These are phyloP conservation scores for Fusarium sp. DNA, from an alignment of 2,329 filamentous ascomycete genomes.

Conservation along the genomic window DNA sequence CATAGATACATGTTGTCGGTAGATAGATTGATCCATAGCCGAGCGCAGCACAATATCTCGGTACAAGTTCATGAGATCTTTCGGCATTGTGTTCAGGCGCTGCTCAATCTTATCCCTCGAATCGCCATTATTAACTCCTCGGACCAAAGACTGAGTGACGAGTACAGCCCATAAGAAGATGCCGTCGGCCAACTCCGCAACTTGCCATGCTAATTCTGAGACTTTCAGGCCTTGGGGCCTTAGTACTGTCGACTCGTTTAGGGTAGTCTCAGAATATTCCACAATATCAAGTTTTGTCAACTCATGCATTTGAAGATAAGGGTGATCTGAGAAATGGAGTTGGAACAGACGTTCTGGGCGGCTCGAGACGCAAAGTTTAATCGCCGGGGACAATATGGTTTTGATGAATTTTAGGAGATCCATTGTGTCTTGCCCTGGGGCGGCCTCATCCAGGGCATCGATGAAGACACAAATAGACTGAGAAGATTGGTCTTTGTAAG, in stretches of 20 bases:
- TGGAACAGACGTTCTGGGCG: neutral
- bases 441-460: neutral
- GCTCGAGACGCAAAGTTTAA: constrained; percentile 9
- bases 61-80: neutral
- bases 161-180: constrained; percentile 11
- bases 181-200: neutral
- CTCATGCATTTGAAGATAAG: neutral
- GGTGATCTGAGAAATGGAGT: neutral
- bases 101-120: neutral
- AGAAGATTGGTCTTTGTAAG: neutral
- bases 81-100: neutral
- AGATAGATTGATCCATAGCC: neutral
- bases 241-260: neutral
- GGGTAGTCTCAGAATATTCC: neutral
- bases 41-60: neutral
- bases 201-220: accelerated
- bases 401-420: neutral
- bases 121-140: constrained; percentile 7
- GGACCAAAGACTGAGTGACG: neutral
- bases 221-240: accelerated
- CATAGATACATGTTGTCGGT: neutral
- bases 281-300: neutral
- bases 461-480: neutral
- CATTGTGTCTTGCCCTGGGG: neutral
- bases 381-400: neutral